Evolutionary conservation across 306 rosid species (phyloP).

Genomic region (Malus orientalis): DNA sequence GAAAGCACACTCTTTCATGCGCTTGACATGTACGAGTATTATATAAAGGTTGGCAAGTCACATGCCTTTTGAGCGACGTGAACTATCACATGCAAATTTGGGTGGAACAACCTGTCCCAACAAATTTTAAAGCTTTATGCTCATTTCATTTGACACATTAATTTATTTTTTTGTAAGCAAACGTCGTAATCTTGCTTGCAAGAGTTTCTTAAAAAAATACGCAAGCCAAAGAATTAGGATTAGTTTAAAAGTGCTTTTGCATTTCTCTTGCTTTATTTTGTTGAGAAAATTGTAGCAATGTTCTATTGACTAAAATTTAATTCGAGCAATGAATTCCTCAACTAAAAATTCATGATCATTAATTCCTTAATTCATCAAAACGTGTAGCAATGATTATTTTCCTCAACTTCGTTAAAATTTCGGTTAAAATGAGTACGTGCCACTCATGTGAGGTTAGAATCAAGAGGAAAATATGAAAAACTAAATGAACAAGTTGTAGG

Average conservation of each 20-base stretch:
- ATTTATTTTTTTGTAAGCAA: not conserved
- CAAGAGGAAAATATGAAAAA: too few relatives aligned
- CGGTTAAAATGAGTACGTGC: too few relatives aligned
- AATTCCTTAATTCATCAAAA: too few relatives aligned
- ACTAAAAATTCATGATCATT: too few relatives aligned
- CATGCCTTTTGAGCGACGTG: not conserved
- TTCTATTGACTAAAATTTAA: rapidly evolving
- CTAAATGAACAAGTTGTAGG: too few relatives aligned
- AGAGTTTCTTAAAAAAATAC: not conserved
- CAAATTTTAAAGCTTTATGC: not conserved
- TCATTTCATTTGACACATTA: not conserved
- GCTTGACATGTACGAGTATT: not conserved
- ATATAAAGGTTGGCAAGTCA: not conserved
- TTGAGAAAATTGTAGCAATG: too few relatives aligned
- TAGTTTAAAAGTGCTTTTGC: too few relatives aligned
- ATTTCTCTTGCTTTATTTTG: too few relatives aligned
- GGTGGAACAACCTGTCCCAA: not conserved
- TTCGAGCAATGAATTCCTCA: too few relatives aligned
- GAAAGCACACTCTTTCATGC: not conserved
- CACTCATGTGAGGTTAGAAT: too few relatives aligned
- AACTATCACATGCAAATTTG: not conserved
- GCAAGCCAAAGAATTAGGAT: not conserved
- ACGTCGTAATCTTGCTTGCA: not conserved
- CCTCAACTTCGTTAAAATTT: too few relatives aligned
- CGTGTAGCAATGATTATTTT: too few relatives aligned